Conservation (phyloP, 192 early-diverging fungal genomes). For the Entomortierella parvispora region DNA sequence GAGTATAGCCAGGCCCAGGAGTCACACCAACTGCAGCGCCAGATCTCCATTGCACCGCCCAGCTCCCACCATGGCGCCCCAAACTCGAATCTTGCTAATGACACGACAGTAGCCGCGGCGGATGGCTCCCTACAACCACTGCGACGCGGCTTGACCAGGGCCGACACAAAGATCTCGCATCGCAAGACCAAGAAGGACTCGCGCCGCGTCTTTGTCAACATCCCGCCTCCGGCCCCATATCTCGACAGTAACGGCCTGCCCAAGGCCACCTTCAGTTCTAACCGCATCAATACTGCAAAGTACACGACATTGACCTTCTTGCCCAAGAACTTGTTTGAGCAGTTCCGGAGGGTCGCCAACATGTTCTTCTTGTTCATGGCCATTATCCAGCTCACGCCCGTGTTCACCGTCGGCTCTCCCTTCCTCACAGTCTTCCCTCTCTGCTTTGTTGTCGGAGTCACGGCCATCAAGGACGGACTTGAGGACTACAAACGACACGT, state of each 20-base stretch:
- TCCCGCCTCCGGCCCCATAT: constrained; percentile 63
- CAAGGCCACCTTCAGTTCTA: constrained; percentile 69
- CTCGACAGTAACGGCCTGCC: constrained; percentile 65
- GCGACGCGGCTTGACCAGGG: constrained; percentile 30
- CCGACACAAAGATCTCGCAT: constrained; percentile 58
- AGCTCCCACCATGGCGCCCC: not conserved
- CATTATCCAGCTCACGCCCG: constrained; percentile 84
- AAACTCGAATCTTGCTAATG: not conserved
- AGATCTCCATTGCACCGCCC: constrained; percentile 33
- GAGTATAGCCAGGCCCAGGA: not conserved
- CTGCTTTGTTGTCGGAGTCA: constrained; percentile 81
- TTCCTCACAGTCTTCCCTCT: constrained; percentile 85
- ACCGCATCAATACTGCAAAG: constrained; percentile 90
- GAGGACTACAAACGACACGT: constrained; percentile 91
- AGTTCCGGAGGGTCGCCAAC: constrained; percentile 86
- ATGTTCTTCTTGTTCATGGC: constrained; percentile 90
- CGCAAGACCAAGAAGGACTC: constrained; percentile 55
- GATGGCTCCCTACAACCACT: constrained; percentile 1
- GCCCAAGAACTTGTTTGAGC: constrained; percentile 92
- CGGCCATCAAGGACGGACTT: constrained; percentile 87
- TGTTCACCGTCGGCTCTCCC: constrained; percentile 83
- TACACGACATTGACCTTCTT: constrained; percentile 89
- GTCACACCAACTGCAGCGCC: constrained; percentile 16
- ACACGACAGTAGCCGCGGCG: constrained; percentile 1
- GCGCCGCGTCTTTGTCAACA: constrained; percentile 72